Evolutionary conservation across 1,284 basidiomycete genomes (phyloP), one percentile per base, ranked within the genome.

Genomic region (Apiotrichum gamsii): DNA sequence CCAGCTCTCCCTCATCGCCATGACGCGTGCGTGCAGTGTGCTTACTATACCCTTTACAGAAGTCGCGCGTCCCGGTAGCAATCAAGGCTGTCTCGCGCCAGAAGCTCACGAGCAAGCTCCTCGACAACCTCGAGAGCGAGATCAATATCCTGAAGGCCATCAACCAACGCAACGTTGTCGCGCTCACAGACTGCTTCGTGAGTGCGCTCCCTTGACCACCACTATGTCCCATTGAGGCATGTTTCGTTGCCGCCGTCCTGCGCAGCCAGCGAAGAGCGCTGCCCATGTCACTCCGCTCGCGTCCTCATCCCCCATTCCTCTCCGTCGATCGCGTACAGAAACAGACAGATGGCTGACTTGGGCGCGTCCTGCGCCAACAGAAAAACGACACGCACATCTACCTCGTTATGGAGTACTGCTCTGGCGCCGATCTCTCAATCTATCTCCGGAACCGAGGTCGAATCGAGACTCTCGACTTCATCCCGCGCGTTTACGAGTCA

Each of bases 401-500:
- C 75, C 82, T 99, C 47, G 86, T 99, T 65, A 98, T 98, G 86
- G 91, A 94, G 63, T 97, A 83, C 71, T 97, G 94, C 72, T 83
- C 90, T 1, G 91, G 90, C 4, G 91, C 91, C 13, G 95, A 99
- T 71, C 81, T 99, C 36, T 90, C 90, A 0, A 82, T 90, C 60
- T 97, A 97, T 69, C 94, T 98, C 77, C 90, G 90, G 80, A 89
- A 89, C 66, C 83, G 89, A 13, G 90, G 90, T 16, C 81, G 83
- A 21, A 83, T 94, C 37, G 84, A 90, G 43, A 82, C 84, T 3
- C 77, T 95, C 15, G 85, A 90, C 63, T 93, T 89, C 56, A 64
- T 81, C 2, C 82, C 89, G 6, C 78, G 80, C 5, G 39, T 56
- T 10, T 52, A 50, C 48, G 81, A 82, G 32, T 60, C 63, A 15